Conservation (phyloP, 192 early-diverging fungal genomes). For the Chytriomyces confervae region DNA sequence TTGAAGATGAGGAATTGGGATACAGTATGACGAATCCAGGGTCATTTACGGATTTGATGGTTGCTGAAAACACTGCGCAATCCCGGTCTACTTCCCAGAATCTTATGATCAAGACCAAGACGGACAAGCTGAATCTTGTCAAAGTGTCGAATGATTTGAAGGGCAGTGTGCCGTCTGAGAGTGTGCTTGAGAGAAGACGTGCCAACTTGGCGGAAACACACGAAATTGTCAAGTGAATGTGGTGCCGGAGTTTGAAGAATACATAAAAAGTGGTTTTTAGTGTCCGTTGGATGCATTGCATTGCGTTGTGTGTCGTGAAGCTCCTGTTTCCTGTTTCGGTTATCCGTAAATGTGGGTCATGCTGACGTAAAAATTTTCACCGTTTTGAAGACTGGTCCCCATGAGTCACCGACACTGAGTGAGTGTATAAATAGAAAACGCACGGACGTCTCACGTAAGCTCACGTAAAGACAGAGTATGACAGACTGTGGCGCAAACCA, state of each 20-base stretch:
- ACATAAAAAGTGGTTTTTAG: not conserved
- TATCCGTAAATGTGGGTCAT: too few species aligned
- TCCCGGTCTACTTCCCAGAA: not conserved
- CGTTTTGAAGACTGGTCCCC: too few species aligned
- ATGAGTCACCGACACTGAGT: too few species aligned
- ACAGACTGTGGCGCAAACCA: too few species aligned
- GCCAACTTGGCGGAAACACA: conserved; percentile 40
- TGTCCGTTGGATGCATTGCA: too few species aligned
- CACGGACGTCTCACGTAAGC: too few species aligned
- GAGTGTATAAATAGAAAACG: too few species aligned
- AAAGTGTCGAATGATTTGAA: conserved; percentile 16
- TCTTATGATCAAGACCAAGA: conserved; percentile 8
- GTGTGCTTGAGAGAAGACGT: conserved; percentile 46
- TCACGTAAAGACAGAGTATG: too few species aligned
- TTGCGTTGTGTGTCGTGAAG: too few species aligned
- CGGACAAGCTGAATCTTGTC: conserved; percentile 7
- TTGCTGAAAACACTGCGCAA: not conserved
- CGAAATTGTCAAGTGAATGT: conserved; percentile 17
- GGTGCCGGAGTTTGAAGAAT: not conserved
- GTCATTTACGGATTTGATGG: conserved; percentile 32
- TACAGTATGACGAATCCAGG: conserved; percentile 29
- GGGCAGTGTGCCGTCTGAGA: conserved; percentile 46
- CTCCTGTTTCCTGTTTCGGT: too few species aligned
- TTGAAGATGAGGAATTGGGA: conserved; percentile 39
- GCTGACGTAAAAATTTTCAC: too few species aligned